Base-by-base conservation (phyloP, 164 flowering plant genomes). In the Cinnamomum micranthum region DNA sequence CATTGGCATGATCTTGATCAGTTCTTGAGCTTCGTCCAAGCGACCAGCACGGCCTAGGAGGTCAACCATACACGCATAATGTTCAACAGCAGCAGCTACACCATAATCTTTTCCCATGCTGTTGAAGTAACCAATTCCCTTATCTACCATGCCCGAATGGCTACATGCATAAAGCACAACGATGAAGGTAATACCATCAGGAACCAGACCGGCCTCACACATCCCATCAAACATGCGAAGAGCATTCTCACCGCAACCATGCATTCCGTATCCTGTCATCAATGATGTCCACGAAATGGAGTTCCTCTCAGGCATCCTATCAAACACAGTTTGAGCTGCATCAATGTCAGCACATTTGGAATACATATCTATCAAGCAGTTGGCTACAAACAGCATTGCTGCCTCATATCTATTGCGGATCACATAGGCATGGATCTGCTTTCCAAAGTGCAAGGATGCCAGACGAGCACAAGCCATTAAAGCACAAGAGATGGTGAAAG, bases 311-410 rank as follows among this genome's bases (percentile, higher is more conserved):
- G 55, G 15, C 92, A 93, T 87, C 71, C 69, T 70, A 65, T 89
- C 84, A 78, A 93, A 93, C 23, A 93, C 88, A 58, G 51, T 70
- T 75, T 82, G 71, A 66, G 91, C 90, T 25, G 86, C 80, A 71
- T 86, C 90, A 72, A 90, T 83, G 76, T 89, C 89, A 24, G 94
- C 96, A 70, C 93, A 90, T 79, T 91, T 91, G 41, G 87, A 78
- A 79, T 93, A 91, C 97, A 90, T 90, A 71, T 90, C 96, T 74
- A 93, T 86, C 5, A 93, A 91, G 76, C 94, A 91, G 78, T 93
- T 93, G 50, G 88, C 74, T 23, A 91, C 87, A 77, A 85, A 90
- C 24, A 86, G 70, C 80, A 86, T 81, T 9, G 52, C 83, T 65
- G 80, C 77, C 19, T 80, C 88, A 65, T 77, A 82, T 14, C 81